Evolutionary conservation across 129 eudicot species (phyloP), one percentile per base, ranked within the genome.

Genomic region (Artemisia tridentata): DNA sequence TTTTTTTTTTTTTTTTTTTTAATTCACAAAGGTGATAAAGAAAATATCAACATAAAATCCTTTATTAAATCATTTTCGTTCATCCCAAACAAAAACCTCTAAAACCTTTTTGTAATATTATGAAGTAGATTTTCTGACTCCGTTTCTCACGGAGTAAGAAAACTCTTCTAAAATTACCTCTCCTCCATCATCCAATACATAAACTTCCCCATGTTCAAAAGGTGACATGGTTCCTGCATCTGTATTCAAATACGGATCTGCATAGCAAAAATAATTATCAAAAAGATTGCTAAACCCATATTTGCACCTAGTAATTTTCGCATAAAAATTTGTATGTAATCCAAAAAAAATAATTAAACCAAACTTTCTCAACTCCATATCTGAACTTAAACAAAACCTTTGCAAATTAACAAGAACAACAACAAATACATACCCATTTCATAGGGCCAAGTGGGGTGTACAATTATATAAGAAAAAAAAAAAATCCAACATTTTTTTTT

Each of bases 211-310:
- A 70, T 93, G 99, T 76, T 93, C 99, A 51, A 93, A 89, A 61
- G 99, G 99, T 20, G 99, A 93, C 99, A 93, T 93, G 7, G 99
- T 93, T 71, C 99, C 99, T 7, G 99, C 99, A 86, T 93, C 99
- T 20, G 90, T 89, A 74, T 93, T 93, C 84, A 93, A 78, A 75
- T 93, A 93, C 21, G 99, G 99, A 87, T 93, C 99, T 93, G 90
- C 74, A 76, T 58, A 54, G 9, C 56, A 75, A 49, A 67, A 50
- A 57, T 51, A 10, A 18, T 23, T 14, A 4, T 20, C 3, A 57
- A 10, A 27, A 5, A 57, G 11, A 56, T 18, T 51, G 41, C 49
- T 41, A 13, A 38, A 52, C 23, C 17, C 18, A 51, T 11, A 13
- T 53, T 64, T 65, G 15, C 13, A 50, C 20, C 69, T 45, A 27